Evolutionary conservation across 2,329 filamentous ascomycete genomes (phyloP).

Genomic region (Alternaria novae-zelandiae): DNA sequence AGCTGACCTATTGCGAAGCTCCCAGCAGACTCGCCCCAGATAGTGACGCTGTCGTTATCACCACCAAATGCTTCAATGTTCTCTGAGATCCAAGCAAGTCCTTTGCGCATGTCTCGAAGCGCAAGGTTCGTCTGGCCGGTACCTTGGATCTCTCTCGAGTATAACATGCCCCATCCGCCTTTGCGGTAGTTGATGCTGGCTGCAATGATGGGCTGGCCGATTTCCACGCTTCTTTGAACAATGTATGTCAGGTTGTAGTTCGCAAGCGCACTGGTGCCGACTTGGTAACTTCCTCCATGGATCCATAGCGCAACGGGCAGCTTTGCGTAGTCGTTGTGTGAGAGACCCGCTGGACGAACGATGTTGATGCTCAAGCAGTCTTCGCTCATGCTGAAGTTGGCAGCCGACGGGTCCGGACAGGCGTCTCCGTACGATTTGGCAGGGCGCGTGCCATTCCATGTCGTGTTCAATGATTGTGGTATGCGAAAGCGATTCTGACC

Average conservation of each 20-base stretch:
- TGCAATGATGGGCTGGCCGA: conserved; percentile 45
- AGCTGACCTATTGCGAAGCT: conserved; percentile 50
- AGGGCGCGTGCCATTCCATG: conserved; percentile 48
- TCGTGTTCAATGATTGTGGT: conserved; percentile 57
- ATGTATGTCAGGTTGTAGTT: conserved; percentile 70
- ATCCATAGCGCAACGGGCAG: conserved; percentile 69
- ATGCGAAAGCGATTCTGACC: conserved; percentile 61
- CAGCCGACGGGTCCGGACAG: conserved; percentile 47
- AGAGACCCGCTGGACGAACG: conserved; percentile 59
- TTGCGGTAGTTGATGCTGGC: conserved; percentile 58
- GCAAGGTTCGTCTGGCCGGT: conserved; percentile 53
- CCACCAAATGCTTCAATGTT: conserved; percentile 54
- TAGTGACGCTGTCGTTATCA: conserved; percentile 52
- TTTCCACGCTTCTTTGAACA: conserved; percentile 55
- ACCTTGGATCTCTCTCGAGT: conserved; percentile 54
- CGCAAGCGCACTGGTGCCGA: conserved; percentile 50
- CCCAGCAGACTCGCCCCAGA: conserved; percentile 56
- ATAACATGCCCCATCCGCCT: conserved; percentile 72
- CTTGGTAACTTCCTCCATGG: conserved; percentile 57
- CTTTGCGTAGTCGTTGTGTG: conserved; percentile 43
- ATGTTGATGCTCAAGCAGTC: conserved; percentile 70
- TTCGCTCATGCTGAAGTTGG: conserved; percentile 54
- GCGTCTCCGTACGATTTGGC: conserved; percentile 52
- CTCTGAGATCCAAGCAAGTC: conserved; percentile 54
- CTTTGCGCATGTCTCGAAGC: conserved; percentile 54